Evolutionary conservation across 2,329 filamentous ascomycete genomes (phyloP).

Genomic region (Orbilia brochopaga): DNA sequence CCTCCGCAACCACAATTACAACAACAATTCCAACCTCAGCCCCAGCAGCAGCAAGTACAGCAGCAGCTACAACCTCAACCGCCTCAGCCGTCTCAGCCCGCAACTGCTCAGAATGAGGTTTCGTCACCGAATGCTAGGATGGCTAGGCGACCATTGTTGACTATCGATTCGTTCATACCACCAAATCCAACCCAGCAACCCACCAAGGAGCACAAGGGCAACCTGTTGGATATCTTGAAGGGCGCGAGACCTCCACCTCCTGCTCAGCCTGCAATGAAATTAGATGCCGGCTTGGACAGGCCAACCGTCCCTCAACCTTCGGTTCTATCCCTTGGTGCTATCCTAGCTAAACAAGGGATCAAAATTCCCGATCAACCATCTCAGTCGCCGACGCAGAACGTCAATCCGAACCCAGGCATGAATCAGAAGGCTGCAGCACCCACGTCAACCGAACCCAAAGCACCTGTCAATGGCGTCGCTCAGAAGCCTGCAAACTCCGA

Average conservation of each 20-base stretch:
- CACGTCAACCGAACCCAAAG: conserved; percentile 7
- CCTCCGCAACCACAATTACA: not conserved
- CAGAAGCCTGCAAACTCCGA: conserved; percentile 24
- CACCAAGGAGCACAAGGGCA: conserved; percentile 52
- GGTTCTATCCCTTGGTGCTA: conserved; percentile 20
- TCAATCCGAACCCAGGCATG: no score
- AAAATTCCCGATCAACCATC: conserved; percentile 17
- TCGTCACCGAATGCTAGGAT: conserved; percentile 31
- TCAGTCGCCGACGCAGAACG: not conserved
- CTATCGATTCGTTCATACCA: conserved; percentile 51
- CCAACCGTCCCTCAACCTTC: conserved; percentile 12
- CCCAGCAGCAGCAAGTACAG: not conserved
- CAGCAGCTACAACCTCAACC: conserved; percentile 14
- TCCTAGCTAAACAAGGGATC: conserved; percentile 31
- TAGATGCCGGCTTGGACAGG: conserved; percentile 26
- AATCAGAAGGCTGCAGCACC: not conserved
- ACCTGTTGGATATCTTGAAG: conserved; percentile 53
- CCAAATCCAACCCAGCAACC: conserved; percentile 46
- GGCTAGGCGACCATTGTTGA: conserved; percentile 44
- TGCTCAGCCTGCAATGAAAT: conserved; percentile 36
- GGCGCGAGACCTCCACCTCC: conserved; percentile 50
- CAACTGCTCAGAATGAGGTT: conserved; percentile 9
- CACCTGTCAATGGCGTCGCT: conserved; percentile 11
- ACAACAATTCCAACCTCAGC: not conserved
- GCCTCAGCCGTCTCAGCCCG: conserved; percentile 5